Conservation (phyloP, 2,329 filamentous ascomycete species). For the Dendryphion nanum region DNA sequence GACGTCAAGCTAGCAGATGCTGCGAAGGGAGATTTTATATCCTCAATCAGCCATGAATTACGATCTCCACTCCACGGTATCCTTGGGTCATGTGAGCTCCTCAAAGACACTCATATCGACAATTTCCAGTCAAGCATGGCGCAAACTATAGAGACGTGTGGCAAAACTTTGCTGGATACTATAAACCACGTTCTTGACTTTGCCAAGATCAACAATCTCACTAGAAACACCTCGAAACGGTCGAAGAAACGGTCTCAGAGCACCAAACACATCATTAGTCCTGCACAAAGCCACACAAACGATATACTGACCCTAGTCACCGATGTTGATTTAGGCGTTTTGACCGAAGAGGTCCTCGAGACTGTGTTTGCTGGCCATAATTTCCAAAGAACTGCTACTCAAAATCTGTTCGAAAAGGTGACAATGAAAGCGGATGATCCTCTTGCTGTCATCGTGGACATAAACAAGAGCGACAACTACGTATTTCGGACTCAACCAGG, state of each 20-base stretch:
- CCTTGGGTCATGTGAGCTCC: constrained; percentile 43
- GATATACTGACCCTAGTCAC: constrained; percentile 35
- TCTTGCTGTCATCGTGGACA: constrained; percentile 34
- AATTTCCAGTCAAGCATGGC: constrained; percentile 42
- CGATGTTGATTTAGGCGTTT: constrained; percentile 33
- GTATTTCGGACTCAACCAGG: constrained; percentile 39
- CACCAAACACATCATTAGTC: constrained; percentile 28
- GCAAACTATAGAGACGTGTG: constrained; percentile 39
- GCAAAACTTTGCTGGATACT: constrained; percentile 41
- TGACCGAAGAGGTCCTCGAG: constrained; percentile 39
- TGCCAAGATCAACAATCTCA: constrained; percentile 39
- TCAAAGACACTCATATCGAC: constrained; percentile 32
- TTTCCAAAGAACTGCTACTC: constrained; percentile 29
- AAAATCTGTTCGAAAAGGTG: constrained; percentile 20
- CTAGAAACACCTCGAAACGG: constrained; percentile 27
- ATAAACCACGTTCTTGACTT: constrained; percentile 46
- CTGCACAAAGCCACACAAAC: constrained; percentile 30
- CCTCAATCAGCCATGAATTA: constrained; percentile 61
- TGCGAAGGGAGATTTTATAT: constrained; percentile 59
- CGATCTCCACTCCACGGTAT: constrained; percentile 62
- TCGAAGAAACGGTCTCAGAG: constrained; percentile 30
- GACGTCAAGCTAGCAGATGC: constrained; percentile 38
- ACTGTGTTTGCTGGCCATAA: constrained; percentile 38
- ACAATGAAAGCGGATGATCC: constrained; percentile 16
- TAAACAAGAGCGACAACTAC: constrained; percentile 35